A percentile compares a stretch with the other conserved stretches of the same genome.
phyloP scores from a whole-genome alignment of 2,329 filamentous ascomycete genomes.

The Elsinoe batatas region DNA sequence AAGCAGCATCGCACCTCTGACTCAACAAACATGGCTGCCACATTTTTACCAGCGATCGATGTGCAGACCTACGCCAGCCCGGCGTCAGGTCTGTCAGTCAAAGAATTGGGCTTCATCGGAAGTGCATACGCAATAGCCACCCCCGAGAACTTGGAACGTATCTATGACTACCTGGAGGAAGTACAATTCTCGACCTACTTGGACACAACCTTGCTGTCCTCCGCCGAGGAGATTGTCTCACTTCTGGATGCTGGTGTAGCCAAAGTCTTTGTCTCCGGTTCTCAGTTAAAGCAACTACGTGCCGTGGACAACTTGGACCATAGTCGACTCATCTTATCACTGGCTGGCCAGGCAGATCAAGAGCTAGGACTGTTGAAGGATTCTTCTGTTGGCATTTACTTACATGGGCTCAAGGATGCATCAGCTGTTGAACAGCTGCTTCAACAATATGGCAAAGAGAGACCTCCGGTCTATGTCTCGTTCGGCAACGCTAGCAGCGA shows the following conservation, averaged over 20 bases:
- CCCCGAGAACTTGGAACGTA: constrained; percentile 33
- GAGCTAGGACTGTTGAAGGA: constrained; percentile 33
- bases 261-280: constrained; percentile 69
- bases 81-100: constrained; percentile 41
- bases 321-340: constrained; percentile 47
- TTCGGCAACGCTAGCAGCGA: constrained; percentile 34
- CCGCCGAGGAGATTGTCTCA: constrained; percentile 62
- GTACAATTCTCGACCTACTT: constrained; percentile 57
- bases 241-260: constrained; percentile 77
- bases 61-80: constrained; percentile 34
- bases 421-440: constrained; percentile 38
- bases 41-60: constrained; percentile 42
- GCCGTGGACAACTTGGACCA: constrained; percentile 43
- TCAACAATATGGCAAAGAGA: constrained; percentile 39
- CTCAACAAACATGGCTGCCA: constrained; percentile 30
- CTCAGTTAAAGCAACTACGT: constrained; percentile 52
- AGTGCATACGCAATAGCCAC: constrained; percentile 47
- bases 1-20: not conserved
- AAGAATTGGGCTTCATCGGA: constrained; percentile 48
- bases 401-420: constrained; percentile 30
- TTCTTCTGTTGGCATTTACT: constrained; percentile 37
- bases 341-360: constrained; percentile 35
- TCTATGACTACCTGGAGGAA: constrained; percentile 45
- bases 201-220: constrained; percentile 61
- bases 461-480: constrained; percentile 43